These are phyloP conservation scores for Geotrichum macrosporum DNA, from an alignment of 1,139 yeast species.

Conservation along the genomic window DNA sequence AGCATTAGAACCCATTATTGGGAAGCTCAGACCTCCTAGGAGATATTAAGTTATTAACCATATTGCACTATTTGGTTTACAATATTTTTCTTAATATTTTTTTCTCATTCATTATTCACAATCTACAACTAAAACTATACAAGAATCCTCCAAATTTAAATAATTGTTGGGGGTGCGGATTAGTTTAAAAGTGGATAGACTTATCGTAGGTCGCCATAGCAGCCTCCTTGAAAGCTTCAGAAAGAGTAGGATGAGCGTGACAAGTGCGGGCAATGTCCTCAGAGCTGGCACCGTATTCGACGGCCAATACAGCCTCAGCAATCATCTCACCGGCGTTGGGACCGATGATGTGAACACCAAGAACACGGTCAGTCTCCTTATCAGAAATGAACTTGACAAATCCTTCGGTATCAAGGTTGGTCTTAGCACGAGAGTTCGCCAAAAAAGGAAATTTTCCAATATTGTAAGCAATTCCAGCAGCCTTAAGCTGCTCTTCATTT, in stretches of 20 bases:
- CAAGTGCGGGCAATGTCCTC: slow-evolving; percentile 97
- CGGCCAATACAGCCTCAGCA: slow-evolving; percentile 95
- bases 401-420: slow-evolving; percentile 95
- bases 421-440: slow-evolving; percentile 99
- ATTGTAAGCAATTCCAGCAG: slow-evolving; percentile 85
- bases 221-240: slow-evolving; percentile 98
- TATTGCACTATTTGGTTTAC: no score
- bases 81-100: not conserved
- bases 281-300: slow-evolving; percentile 98
- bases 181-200: slow-evolving; percentile 68
- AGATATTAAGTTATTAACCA: slow-evolving; percentile 9
- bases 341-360: slow-evolving; percentile 97
- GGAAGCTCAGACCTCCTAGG: slow-evolving; percentile 22
- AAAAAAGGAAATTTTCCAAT: slow-evolving; percentile 97
- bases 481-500: slow-evolving; percentile 92
- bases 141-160: no score
- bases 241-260: slow-evolving; percentile 97
- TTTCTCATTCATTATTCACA: not conserved
- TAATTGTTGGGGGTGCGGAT: slow-evolving; percentile 3
- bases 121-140: no score
- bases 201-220: slow-evolving; percentile 89
- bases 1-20: slow-evolving; percentile 53
- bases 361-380: slow-evolving; percentile 92
- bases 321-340: slow-evolving; percentile 99
- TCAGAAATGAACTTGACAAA: slow-evolving; percentile 94